Percentiles rank a stretch among this genome's conserved stretches.
Evolutionary conservation across 306 rosid species (phyloP).

Genomic region (Vigna angularis): DNA sequence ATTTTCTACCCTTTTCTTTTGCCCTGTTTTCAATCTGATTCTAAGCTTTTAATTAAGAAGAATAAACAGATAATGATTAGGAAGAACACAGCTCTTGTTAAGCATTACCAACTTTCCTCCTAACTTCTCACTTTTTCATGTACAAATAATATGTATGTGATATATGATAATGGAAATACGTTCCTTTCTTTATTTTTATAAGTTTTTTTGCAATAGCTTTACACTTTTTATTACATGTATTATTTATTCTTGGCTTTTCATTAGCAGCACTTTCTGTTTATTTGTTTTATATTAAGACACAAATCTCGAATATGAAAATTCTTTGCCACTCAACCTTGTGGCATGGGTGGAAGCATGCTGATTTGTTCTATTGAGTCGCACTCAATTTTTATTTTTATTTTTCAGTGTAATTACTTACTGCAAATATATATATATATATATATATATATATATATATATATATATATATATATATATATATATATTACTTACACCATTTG

Average conservation of each 20-base stretch:
- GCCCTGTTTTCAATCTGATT: constrained; percentile 45
- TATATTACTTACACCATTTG: no score
- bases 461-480: no score
- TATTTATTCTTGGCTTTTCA: not conserved
- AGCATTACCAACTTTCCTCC: not conserved
- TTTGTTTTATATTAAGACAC: not conserved
- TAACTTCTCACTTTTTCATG: constrained; percentile 7
- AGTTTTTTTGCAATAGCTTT: no score
- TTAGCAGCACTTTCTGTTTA: not conserved
- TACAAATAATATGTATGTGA: constrained; percentile 15
- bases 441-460: no score
- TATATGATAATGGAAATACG: constrained; percentile 35
- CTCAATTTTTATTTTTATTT: not conserved
- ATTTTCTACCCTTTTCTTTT: not conserved
- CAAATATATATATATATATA: not conserved
- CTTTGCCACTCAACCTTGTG: not conserved
- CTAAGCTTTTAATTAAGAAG: constrained; percentile 36
- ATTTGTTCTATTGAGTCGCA: not conserved
- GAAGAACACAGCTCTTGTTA: constrained; percentile 40
- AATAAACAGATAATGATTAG: constrained; percentile 40
- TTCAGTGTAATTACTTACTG: not conserved
- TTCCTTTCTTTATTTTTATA: not conserved
- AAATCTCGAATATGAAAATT: not conserved
- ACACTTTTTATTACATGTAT: not conserved
- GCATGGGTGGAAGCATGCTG: constrained; percentile 5